phyloP scores from a whole-genome alignment of 768 basidiomycete species.

The Xerocomellus dryophilus region DNA sequence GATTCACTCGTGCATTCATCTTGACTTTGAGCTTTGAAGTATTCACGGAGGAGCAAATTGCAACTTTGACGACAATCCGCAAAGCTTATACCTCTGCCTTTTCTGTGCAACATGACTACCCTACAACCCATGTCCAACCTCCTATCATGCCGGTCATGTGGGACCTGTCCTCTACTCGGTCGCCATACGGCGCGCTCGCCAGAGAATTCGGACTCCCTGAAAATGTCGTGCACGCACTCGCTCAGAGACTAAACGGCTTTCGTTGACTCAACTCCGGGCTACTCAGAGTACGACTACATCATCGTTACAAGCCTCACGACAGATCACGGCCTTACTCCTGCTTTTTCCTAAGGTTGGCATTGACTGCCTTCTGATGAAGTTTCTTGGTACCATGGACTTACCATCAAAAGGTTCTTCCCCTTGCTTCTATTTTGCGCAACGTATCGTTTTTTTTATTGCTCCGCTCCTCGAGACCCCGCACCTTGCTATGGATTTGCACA shows the following conservation, averaged over 20 bases:
- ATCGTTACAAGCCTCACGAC: conserved; percentile 16
- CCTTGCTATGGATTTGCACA: conserved; percentile 31
- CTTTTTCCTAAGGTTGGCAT: conserved; percentile 18
- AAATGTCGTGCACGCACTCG: conserved; percentile 63
- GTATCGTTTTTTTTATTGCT: conserved; percentile 17
- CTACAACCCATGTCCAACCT: conserved; percentile 7
- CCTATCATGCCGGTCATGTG: conserved; percentile 22
- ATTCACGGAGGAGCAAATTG: conserved; percentile 60
- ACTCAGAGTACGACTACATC: background rate
- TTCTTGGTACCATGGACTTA: conserved; percentile 28
- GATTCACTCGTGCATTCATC: background rate
- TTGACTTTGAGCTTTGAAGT: conserved; percentile 36
- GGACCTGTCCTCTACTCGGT: conserved; percentile 10
- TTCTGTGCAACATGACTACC: conserved; percentile 9
- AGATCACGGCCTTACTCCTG: conserved; percentile 12
- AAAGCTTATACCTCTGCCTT: conserved; percentile 29
- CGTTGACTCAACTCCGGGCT: conserved; percentile 11
- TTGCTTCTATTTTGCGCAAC: conserved; percentile 18
- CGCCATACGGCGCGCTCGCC: conserved; percentile 53
- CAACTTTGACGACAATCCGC: conserved; percentile 44
- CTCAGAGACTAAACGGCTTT: conserved; percentile 47
- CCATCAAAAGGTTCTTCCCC: conserved; percentile 1
- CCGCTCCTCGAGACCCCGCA: conserved; percentile 13
- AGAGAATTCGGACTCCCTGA: conserved; percentile 74
- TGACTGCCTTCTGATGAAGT: conserved; percentile 22